Evolutionary conservation across 2,329 filamentous ascomycete genomes (phyloP).

Genomic region (Penicillium sp.): DNA sequence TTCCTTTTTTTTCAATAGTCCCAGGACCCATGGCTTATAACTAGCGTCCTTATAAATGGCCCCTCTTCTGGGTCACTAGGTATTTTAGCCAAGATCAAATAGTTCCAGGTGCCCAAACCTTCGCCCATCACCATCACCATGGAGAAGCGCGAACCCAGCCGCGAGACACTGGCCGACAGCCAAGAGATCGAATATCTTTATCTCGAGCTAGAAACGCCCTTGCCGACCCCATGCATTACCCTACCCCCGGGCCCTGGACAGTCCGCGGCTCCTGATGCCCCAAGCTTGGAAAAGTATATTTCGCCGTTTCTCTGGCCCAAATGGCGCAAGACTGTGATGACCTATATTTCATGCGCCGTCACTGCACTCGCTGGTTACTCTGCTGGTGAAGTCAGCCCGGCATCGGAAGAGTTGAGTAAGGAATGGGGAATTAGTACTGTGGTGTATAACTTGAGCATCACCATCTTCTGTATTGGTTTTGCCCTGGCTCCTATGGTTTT

Average conservation of each 20-base stretch:
- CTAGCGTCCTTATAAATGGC: conserved; percentile 1
- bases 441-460: conserved; percentile 70
- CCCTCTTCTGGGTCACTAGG: too few species aligned
- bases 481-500: conserved; percentile 79
- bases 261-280: conserved; percentile 51
- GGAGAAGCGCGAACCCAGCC: conserved; percentile 11
- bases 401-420: conserved; percentile 58
- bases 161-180: conserved; percentile 10
- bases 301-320: conserved; percentile 71
- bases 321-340: conserved; percentile 63
- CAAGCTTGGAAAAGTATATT: conserved; percentile 60
- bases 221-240: conserved; percentile 45
- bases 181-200: conserved; percentile 53
- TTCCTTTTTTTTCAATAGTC: conserved; percentile 2
- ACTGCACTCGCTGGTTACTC: conserved; percentile 75
- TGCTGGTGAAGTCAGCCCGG: conserved; percentile 73
- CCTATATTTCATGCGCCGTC: conserved; percentile 68
- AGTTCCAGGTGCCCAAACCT: background rate
- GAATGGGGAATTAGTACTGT: conserved; percentile 62
- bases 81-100: background rate
- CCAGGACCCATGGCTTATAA: conserved; percentile 2
- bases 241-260: conserved; percentile 27
- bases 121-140: conserved; percentile 9
- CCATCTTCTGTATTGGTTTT: conserved; percentile 75
- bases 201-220: conserved; percentile 56